A percentile compares a stretch with the other conserved stretches of the same genome.
Conservation (phyloP, 1,284 basidiomycete species). For the Cystobasidium pallidum region DNA sequence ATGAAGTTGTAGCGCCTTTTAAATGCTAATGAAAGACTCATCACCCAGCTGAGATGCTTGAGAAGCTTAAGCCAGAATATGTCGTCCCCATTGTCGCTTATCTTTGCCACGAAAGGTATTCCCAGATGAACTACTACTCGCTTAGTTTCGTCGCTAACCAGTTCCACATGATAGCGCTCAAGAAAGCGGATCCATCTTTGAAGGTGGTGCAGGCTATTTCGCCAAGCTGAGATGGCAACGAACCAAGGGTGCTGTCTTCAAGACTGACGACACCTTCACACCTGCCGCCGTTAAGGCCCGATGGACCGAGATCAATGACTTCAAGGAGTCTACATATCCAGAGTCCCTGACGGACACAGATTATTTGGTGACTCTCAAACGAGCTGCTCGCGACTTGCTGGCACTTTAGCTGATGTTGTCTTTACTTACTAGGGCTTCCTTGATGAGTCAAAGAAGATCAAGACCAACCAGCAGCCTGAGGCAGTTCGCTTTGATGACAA, state of each 20-base stretch:
- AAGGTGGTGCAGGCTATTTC: constrained; percentile 90
- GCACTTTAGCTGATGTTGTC: too few relatives aligned
- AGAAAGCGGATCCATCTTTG: constrained; percentile 84
- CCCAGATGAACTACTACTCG: neutral
- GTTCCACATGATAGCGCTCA: constrained; percentile 58
- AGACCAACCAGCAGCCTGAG: constrained; percentile 73
- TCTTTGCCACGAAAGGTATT: constrained; percentile 53
- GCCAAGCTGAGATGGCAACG: constrained; percentile 94
- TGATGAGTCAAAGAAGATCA: constrained; percentile 68
- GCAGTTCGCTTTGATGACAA: constrained; percentile 79
- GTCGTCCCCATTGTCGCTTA: constrained; percentile 88
- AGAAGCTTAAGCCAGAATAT: constrained; percentile 87
- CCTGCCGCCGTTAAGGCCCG: constrained; percentile 86
- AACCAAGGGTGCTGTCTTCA: constrained; percentile 81
- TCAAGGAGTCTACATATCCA: constrained; percentile 74
- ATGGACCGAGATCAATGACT: constrained; percentile 82
- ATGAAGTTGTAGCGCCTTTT: constrained; percentile 72
- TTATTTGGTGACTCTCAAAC: constrained; percentile 48
- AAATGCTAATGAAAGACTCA: neutral
- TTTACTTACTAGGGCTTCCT: constrained; percentile 64
- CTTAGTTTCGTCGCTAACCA: neutral
- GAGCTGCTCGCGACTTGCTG: too few relatives aligned
- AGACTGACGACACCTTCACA: constrained; percentile 86
- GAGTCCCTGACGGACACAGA: constrained; percentile 66
- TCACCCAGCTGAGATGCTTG: constrained; percentile 81